Evolutionary conservation across 164 flowering plant genomes (phyloP).

Genomic region (Echeveria elegans): DNA sequence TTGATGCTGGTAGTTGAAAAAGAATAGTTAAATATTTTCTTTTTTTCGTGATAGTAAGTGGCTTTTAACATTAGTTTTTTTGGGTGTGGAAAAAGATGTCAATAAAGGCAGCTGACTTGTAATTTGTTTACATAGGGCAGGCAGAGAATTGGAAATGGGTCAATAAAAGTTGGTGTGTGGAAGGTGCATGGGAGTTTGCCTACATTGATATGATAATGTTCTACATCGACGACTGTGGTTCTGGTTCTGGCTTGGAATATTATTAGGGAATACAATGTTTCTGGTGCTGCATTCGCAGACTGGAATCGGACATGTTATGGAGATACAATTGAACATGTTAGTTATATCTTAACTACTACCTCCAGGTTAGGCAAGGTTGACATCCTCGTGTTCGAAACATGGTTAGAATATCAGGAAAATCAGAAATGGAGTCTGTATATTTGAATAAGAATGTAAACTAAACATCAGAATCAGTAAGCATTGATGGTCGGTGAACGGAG

Average conservation of each 20-base stretch:
- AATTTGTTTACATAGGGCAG: background rate
- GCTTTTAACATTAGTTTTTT: too few relatives aligned
- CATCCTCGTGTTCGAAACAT: background rate
- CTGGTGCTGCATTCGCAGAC: background rate
- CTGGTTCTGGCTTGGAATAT: too few relatives aligned
- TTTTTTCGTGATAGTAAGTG: too few relatives aligned
- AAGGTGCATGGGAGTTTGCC: constrained; percentile 2
- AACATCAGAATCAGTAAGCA: too few relatives aligned
- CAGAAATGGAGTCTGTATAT: too few relatives aligned
- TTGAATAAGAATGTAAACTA: too few relatives aligned
- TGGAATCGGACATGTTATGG: background rate
- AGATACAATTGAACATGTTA: background rate
- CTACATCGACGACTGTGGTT: too few relatives aligned
- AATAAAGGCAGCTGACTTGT: background rate
- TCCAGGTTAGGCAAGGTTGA: background rate
- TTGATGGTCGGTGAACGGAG: too few relatives aligned
- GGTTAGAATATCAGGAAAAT: too few relatives aligned
- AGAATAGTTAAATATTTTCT: too few relatives aligned
- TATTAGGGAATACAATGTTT: background rate
- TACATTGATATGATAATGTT: background rate
- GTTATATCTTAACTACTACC: background rate
- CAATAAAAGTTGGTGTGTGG: background rate
- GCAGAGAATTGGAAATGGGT: background rate
- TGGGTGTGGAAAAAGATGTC: background rate
- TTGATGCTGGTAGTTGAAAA: background rate